Percentiles rank a stretch among this genome's conserved stretches.
Evolutionary conservation across 1,284 basidiomycete genomes (phyloP).

Genomic region (Malassezia cuniculi): DNA sequence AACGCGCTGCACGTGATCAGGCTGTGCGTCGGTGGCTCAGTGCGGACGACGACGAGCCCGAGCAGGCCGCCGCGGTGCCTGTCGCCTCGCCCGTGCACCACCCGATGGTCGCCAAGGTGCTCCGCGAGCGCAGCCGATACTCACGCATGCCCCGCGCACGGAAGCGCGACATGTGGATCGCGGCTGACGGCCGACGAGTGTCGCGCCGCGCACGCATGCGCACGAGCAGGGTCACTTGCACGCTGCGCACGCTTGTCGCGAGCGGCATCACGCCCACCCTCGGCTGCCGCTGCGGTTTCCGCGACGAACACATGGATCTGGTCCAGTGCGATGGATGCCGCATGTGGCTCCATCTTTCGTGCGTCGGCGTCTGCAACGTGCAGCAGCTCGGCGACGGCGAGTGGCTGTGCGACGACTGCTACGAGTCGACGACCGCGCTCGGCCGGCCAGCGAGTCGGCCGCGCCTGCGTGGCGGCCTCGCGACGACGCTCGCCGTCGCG

Average conservation of each 20-base stretch:
- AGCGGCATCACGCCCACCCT: slow-evolving; percentile 9
- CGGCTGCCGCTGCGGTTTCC: slow-evolving; percentile 14
- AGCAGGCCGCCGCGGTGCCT: not conserved
- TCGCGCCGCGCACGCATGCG: not conserved
- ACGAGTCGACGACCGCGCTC: slow-evolving; percentile 1
- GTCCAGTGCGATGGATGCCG: slow-evolving; percentile 13
- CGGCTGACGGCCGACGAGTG: slow-evolving; percentile 4
- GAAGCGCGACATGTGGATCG: slow-evolving; percentile 10
- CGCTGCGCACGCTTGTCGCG: slow-evolving; percentile 1
- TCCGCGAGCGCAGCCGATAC: slow-evolving; percentile 6
- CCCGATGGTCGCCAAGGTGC: slow-evolving; percentile 13
- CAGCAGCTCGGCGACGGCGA: slow-evolving; percentile 9
- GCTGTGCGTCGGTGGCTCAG: not conserved
- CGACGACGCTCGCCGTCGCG: not conserved
- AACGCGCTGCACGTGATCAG: not conserved
- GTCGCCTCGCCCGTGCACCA: not conserved
- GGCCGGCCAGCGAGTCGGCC: not conserved
- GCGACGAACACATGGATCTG: slow-evolving; percentile 13
- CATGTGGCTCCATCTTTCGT: slow-evolving; percentile 13
- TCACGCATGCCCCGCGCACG: not conserved
- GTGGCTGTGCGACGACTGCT: slow-evolving; percentile 16
- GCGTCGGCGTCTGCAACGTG: slow-evolving; percentile 10
- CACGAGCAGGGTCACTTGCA: slow-evolving; percentile 5
- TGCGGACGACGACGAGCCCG: slow-evolving; percentile 1
- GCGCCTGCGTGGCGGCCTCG: not conserved